These are phyloP conservation scores for Amoebophrya sp. DNA, from an alignment of 169 alveolate genomes.

Conservation along the genomic window DNA sequence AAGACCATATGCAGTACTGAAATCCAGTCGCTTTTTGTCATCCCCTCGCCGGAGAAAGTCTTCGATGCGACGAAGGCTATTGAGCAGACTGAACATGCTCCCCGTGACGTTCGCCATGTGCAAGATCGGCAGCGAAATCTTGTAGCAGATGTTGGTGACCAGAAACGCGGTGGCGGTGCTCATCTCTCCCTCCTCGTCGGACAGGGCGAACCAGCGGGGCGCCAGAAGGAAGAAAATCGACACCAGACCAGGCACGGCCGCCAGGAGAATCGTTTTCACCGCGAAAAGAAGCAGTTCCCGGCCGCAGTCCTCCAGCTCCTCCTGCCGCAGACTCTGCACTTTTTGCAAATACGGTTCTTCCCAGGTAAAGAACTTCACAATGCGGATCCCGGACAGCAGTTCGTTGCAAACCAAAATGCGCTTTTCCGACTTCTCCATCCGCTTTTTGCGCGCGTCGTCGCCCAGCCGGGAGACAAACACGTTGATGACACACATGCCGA, in stretches of 20 bases:
- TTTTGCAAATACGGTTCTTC: neutral
- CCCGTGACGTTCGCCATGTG: slow-evolving; percentile 19
- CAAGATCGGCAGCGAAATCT: neutral
- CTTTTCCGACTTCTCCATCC: neutral
- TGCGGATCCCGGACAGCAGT: slow-evolving; percentile 7
- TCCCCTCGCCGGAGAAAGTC: neutral
- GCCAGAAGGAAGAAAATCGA: neutral
- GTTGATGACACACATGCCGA: neutral
- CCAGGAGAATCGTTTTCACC: neutral
- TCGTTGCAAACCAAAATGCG: neutral
- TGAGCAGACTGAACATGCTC: neutral
- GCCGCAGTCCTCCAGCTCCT: neutral
- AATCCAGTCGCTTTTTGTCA: too few relatives aligned
- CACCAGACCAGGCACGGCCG: neutral
- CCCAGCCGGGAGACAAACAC: neutral
- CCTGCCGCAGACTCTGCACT: neutral
- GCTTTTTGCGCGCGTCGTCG: neutral
- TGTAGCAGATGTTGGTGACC: neutral
- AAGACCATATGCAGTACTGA: too few relatives aligned
- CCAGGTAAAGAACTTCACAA: neutral
- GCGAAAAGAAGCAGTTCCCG: neutral
- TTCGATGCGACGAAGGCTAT: neutral
- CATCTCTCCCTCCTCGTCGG: neutral
- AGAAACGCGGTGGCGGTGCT: neutral
- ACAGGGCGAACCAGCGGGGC: neutral